Evolutionary conservation across 2,329 filamentous ascomycete genomes (phyloP).

Genomic region (Mycosphaerella arachidis): DNA sequence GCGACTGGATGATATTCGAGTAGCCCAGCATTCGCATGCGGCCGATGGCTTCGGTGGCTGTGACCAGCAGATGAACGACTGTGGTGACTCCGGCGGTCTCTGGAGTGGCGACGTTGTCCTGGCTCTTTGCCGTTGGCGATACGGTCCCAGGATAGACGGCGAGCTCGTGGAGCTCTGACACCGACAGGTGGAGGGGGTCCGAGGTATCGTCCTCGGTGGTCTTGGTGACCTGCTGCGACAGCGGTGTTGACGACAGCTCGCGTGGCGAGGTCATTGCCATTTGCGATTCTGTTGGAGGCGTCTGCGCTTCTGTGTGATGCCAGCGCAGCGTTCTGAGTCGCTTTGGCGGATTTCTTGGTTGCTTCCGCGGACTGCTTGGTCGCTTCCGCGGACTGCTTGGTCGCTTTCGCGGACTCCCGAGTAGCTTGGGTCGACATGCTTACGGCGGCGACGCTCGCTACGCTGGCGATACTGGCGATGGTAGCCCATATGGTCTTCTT

Average conservation of each 20-base stretch:
- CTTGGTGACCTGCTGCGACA: slow-evolving; percentile 18
- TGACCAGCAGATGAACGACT: neutral
- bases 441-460: slow-evolving; percentile 15
- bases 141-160: slow-evolving; percentile 2
- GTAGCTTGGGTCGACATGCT: slow-evolving; percentile 13
- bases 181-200: slow-evolving; percentile 7
- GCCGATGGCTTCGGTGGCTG: neutral
- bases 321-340: slow-evolving; percentile 7
- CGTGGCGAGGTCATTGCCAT: slow-evolving; percentile 13
- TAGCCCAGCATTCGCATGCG: neutral
- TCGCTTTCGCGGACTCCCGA: slow-evolving; percentile 12
- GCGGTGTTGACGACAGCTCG: slow-evolving; percentile 22
- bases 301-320: slow-evolving; percentile 10
- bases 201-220: slow-evolving; percentile 19
- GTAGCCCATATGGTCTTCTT: slow-evolving; percentile 24
- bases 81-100: neutral
- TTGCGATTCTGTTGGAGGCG: slow-evolving; percentile 13
- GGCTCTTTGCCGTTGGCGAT: neutral
- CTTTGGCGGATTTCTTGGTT: neutral
- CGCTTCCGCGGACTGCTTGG: slow-evolving; percentile 11
- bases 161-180: neutral
- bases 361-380: slow-evolving; percentile 11
- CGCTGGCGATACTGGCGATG: slow-evolving; percentile 16
- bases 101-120: neutral
- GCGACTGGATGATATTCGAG: neutral